Conservation (phyloP, 352 stramenopile species). For the Saprolegnia diclina region DNA sequence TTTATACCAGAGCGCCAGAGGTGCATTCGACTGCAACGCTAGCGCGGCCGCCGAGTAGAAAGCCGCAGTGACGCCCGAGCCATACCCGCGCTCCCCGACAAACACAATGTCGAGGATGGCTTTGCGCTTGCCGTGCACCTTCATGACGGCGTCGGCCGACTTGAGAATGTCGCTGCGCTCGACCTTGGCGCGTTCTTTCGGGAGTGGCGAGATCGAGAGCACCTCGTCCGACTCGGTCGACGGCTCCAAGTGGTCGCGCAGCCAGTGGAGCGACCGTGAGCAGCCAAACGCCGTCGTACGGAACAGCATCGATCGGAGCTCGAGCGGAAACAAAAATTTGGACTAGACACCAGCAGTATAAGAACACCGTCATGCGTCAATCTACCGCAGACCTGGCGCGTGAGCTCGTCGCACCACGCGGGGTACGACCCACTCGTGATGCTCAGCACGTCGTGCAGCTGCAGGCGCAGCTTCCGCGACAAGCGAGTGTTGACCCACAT, state of each 20-base stretch:
- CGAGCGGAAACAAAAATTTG: slow-evolving; percentile 76
- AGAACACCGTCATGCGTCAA: not conserved
- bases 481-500: slow-evolving; percentile 65
- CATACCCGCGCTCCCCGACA: slow-evolving; percentile 79
- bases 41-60: slow-evolving; percentile 79
- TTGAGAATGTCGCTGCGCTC: slow-evolving; percentile 65
- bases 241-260: slow-evolving; percentile 37
- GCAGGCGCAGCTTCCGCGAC: slow-evolving; percentile 71
- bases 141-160: slow-evolving; percentile 75
- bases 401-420: slow-evolving; percentile 62
- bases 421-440: slow-evolving; percentile 80
- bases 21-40: slow-evolving; percentile 41
- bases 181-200: slow-evolving; percentile 83
- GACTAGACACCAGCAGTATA: slow-evolving; percentile 28
- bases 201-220: slow-evolving; percentile 75
- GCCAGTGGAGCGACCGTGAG: slow-evolving; percentile 76
- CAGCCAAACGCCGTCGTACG: slow-evolving; percentile 72
- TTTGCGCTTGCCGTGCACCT: slow-evolving; percentile 79
- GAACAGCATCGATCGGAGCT: slow-evolving; percentile 67
- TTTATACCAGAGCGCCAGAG: not conserved
- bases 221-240: slow-evolving; percentile 62
- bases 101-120: slow-evolving; percentile 81
- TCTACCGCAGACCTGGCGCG: slow-evolving; percentile 34
- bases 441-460: slow-evolving; percentile 77
- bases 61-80: slow-evolving; percentile 72